Base-by-base conservation (phyloP, 805 yeast genomes). In the Lipomyces japonicus region DNA sequence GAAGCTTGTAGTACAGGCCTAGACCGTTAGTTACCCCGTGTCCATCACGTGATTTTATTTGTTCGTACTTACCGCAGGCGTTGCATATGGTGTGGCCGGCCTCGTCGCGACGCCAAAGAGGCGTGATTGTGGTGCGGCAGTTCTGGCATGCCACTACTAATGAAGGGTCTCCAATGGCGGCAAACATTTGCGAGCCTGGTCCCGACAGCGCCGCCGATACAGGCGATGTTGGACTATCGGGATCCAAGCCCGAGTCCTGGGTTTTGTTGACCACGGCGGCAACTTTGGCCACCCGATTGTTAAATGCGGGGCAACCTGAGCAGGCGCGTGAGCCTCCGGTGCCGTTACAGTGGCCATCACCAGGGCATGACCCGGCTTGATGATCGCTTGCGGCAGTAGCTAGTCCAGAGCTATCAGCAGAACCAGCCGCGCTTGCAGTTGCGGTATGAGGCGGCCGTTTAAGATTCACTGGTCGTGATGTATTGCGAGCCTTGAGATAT, bases 301-400 rank as follows among this genome's bases (percentile, higher is more conserved):
- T 86, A 63, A 66, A 85, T 3, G 93, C 86, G 1, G 95, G 93
- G 63, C 95, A 86, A 2, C 90, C 89, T 55, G 78, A 74, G 66
- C 95, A 86, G 2, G 87, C 87, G 4, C 75, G 74, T 2, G 88
- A 68, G 1, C 95, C 95, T 4, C 95, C 95, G 2, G 90, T 86
- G 2, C 95, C 95, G 61, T 86, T 86, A 66, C 95, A 86, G 51
- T 80, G 75, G 3, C 95, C 89, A 57, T 81, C 82, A 2, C 90
- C 90, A 31, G 80, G 76, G 60, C 90, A 84, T 3, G 82, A 72
- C 2, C 88, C 89, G 21, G 34, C 31, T 10, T 34, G 46, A 10
- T 39, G 48, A 5, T 53, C 32, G 19, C 16, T 38, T 14, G 32
- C 44, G 23, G 39, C 50, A 5, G 32, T 18, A 25, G 25, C n/a